Evolutionary conservation across 225 moss, liverwort and hornwort genomes (phyloP).

Genomic region (Bryoerythrophyllum caledonicum): DNA sequence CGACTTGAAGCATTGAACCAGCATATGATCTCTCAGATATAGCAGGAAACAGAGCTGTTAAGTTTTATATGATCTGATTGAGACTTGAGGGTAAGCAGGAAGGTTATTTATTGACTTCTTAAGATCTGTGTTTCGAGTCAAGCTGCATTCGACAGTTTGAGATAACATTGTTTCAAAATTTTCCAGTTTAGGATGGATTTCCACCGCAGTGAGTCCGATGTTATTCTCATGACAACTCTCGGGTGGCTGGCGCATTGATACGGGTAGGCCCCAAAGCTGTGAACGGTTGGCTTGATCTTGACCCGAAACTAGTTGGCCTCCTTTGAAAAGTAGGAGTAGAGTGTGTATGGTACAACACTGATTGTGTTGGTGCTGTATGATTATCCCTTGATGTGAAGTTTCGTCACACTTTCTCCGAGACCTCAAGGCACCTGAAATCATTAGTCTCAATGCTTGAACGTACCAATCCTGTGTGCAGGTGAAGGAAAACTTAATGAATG

Average conservation of each 20-base stretch:
- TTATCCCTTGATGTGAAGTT: neutral
- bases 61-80: conserved; percentile 30
- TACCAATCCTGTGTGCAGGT: neutral
- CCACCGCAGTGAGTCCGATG: too few species aligned
- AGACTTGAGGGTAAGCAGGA: conserved; percentile 6
- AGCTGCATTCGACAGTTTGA: conserved; percentile 53
- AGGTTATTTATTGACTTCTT: conserved; percentile 35
- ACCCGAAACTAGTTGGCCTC: neutral
- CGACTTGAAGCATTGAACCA: conserved; percentile 31
- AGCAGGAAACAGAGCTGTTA: conserved; percentile 8
- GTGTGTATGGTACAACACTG: neutral
- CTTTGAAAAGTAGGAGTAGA: neutral
- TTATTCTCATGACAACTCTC: neutral
- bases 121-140: conserved; percentile 30
- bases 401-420: neutral
- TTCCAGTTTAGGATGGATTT: neutral
- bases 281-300: neutral
- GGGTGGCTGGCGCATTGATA: neutral
- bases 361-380: neutral
- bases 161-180: conserved; percentile 39
- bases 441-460: neutral
- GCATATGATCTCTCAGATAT: conserved; percentile 18
- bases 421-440: neutral
- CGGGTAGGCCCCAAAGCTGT: neutral
- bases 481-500: neutral